These are phyloP conservation scores for Penicillium paradoxum DNA, from an alignment of 495 filamentous ascomycete genomes.

Conservation along the genomic window DNA sequence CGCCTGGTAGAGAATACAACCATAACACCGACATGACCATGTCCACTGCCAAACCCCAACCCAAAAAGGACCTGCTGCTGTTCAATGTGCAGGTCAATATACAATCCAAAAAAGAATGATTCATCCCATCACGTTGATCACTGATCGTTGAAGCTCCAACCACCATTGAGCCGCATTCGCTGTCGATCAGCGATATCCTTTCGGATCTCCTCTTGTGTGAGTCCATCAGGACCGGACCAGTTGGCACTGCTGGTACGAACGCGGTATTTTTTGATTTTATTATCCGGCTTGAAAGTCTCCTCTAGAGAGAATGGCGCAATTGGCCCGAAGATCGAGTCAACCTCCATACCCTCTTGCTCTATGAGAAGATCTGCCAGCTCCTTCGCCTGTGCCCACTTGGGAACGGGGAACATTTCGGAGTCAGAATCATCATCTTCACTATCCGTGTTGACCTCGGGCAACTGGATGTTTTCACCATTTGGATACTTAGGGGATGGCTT, in stretches of 20 bases:
- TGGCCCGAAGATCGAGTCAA: constrained; percentile 83
- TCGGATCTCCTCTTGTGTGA: constrained; percentile 84
- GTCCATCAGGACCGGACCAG: constrained; percentile 76
- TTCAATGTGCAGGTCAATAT: constrained; percentile 6
- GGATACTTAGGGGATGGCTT: constrained; percentile 74
- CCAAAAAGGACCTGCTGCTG: constrained; percentile 2
- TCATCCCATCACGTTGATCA: background rate
- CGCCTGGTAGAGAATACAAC: constrained; percentile 9
- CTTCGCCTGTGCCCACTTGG: constrained; percentile 81
- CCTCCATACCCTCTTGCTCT: constrained; percentile 76
- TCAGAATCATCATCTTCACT: constrained; percentile 71
- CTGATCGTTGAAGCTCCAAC: constrained; percentile 64
- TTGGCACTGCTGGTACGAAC: constrained; percentile 87
- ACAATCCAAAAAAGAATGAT: background rate
- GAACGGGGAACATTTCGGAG: constrained; percentile 53
- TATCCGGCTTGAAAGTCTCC: constrained; percentile 83
- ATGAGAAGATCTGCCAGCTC: constrained; percentile 63
- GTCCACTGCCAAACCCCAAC: background rate
- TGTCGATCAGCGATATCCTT: constrained; percentile 77
- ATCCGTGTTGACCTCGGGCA: constrained; percentile 86
- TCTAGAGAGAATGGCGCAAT: constrained; percentile 85
- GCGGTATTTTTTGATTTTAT: constrained; percentile 77
- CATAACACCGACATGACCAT: constrained; percentile 9
- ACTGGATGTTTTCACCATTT: constrained; percentile 72
- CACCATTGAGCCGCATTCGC: constrained; percentile 74